phyloP scores from a whole-genome alignment of 371 early-diverging fungal species.

The Mucor sp. region DNA sequence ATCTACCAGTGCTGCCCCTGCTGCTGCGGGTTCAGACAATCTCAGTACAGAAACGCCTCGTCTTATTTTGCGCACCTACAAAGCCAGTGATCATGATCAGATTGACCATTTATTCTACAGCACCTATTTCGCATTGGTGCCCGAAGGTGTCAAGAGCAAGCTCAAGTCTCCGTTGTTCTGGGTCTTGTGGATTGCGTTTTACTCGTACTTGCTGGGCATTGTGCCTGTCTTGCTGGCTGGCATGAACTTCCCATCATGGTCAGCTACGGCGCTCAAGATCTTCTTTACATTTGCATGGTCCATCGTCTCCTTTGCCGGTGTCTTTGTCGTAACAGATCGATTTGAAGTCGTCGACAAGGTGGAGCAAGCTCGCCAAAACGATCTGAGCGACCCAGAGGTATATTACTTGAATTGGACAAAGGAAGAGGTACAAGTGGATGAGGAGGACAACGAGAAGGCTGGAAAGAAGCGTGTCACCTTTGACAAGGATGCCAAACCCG shows the following conservation, averaged over 20 bases:
- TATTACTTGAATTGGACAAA: constrained; percentile 46
- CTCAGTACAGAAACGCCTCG: constrained; percentile 19
- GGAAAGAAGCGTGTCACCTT: constrained; percentile 26
- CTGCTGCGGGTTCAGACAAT: background rate
- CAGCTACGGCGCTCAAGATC: constrained; percentile 24
- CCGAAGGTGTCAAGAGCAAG: constrained; percentile 47
- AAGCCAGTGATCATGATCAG: constrained; percentile 30
- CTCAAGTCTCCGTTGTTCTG: constrained; percentile 43
- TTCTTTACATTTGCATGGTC: constrained; percentile 43
- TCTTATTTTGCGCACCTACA: constrained; percentile 40
- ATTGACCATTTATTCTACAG: constrained; percentile 37
- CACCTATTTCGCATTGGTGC: constrained; percentile 43
- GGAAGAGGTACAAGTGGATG: constrained; percentile 23
- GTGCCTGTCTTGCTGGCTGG: constrained; percentile 34
- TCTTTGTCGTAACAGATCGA: constrained; percentile 43
- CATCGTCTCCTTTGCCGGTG: constrained; percentile 34
- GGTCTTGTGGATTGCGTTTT: constrained; percentile 41
- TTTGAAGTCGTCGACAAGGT: constrained; percentile 40
- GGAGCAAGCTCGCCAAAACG: constrained; percentile 41
- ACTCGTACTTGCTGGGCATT: constrained; percentile 31
- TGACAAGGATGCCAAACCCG: constrained; percentile 36
- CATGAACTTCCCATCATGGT: constrained; percentile 27
- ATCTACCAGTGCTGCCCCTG: background rate
- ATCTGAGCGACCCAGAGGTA: constrained; percentile 47
- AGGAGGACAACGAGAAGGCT: background rate